phyloP scores from a whole-genome alignment of 805 yeast species.

The Candida maesae region DNA sequence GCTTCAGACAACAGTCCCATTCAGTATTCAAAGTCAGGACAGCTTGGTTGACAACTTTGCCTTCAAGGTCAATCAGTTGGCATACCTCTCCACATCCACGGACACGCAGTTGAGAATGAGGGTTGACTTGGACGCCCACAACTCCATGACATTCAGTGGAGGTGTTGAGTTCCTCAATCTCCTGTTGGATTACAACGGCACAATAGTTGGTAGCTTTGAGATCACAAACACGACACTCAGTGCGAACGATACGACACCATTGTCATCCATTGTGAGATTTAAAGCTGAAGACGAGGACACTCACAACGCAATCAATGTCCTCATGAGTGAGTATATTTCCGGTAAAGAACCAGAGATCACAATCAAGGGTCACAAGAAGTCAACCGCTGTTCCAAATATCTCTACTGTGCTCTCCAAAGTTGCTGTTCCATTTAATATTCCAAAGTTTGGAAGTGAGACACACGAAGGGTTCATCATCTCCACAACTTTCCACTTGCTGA shows the following conservation, averaged over 20 bases:
- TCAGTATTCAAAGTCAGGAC: slow-evolving; percentile 4
- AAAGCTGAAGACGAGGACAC: slow-evolving; percentile 16
- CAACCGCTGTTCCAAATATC: slow-evolving; percentile 21
- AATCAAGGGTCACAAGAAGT: slow-evolving; percentile 28
- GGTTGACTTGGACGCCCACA: slow-evolving; percentile 31
- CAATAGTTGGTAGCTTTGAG: slow-evolving; percentile 32
- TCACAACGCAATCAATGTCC: slow-evolving; percentile 27
- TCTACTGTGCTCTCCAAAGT: slow-evolving; percentile 27
- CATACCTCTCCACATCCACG: slow-evolving; percentile 29
- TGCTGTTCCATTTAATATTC: slow-evolving; percentile 28
- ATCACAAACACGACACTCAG: slow-evolving; percentile 25
- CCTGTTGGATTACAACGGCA: slow-evolving; percentile 30
- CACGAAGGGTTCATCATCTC: slow-evolving; percentile 41
- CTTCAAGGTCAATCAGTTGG: slow-evolving; percentile 14
- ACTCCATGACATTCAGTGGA: slow-evolving; percentile 31
- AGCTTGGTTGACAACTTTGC: slow-evolving; percentile 6
- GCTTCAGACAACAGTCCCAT: slow-evolving; percentile 7
- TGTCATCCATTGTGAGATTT: slow-evolving; percentile 17
- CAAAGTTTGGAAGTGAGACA: slow-evolving; percentile 21
- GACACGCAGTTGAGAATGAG: slow-evolving; percentile 25
- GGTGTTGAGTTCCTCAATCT: slow-evolving; percentile 27
- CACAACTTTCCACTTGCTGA: slow-evolving; percentile 50
- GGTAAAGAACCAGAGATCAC: slow-evolving; percentile 33
- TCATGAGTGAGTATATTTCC: slow-evolving; percentile 38
- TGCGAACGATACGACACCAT: slow-evolving; percentile 17